Conservation (phyloP, 2,329 filamentous ascomycete genomes). For the Cladosporium colombiae region DNA sequence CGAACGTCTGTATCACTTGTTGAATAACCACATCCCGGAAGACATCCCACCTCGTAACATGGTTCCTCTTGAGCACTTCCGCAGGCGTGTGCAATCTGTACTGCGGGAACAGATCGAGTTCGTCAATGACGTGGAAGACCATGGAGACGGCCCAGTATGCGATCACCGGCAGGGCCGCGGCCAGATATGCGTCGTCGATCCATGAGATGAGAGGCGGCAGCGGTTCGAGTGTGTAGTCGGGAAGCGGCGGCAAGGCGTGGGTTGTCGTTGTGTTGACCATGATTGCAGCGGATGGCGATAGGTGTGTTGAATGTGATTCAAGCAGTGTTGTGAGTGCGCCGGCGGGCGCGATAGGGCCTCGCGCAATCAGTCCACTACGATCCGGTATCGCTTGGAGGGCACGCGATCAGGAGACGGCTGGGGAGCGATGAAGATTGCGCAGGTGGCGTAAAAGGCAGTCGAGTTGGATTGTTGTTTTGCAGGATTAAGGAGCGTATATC, state of each 20-base stretch:
- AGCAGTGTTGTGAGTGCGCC: slow-evolving; percentile 7
- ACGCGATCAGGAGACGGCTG: slow-evolving; percentile 23
- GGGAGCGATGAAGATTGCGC: slow-evolving; percentile 12
- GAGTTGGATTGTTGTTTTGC: background rate
- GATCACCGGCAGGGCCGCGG: slow-evolving; percentile 72
- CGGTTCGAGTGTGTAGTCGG: slow-evolving; percentile 72
- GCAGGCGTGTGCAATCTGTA: slow-evolving; percentile 95
- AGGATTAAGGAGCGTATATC: slow-evolving; percentile 19
- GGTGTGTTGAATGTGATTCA: background rate
- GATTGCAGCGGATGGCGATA: background rate
- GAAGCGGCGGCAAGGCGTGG: slow-evolving; percentile 77
- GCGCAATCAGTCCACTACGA: slow-evolving; percentile 19
- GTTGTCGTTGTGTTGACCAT: slow-evolving; percentile 47
- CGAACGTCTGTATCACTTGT: slow-evolving; percentile 81
- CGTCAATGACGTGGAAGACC: slow-evolving; percentile 85
- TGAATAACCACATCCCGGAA: slow-evolving; percentile 89
- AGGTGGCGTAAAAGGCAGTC: background rate
- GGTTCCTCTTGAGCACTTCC: slow-evolving; percentile 84
- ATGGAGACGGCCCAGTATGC: slow-evolving; percentile 87
- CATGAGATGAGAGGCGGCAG: slow-evolving; percentile 72
- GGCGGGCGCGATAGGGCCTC: slow-evolving; percentile 11
- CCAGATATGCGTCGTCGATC: slow-evolving; percentile 78
- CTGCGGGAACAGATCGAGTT: slow-evolving; percentile 80
- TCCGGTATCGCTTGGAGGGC: slow-evolving; percentile 18
- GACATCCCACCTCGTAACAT: slow-evolving; percentile 80